phyloP scores from a whole-genome alignment of 140 eudicot species.

The Flaveria floridana region DNA sequence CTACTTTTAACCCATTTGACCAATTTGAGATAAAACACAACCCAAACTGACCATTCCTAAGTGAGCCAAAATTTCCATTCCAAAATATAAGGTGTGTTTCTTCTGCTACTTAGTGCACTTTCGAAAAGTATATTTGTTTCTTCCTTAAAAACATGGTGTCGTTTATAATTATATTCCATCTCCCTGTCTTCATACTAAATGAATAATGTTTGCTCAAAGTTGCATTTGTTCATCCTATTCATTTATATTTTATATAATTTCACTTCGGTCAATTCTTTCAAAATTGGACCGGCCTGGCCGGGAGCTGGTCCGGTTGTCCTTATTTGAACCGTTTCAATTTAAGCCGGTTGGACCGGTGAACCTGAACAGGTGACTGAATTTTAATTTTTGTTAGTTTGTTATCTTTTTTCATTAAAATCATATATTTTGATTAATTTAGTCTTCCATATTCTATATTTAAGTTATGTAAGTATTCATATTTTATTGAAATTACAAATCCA shows the following conservation, averaged over 20 bases:
- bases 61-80: neutral
- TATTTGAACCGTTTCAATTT: no score
- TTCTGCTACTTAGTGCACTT: constrained; percentile 4
- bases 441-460: no score
- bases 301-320: no score
- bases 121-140: constrained; percentile 8
- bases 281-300: no score
- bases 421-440: no score
- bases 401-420: no score
- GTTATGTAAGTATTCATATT: no score
- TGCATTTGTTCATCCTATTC: constrained; percentile 11
- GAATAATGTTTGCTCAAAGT: constrained; percentile 14
- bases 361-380: no score
- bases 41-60: neutral
- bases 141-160: neutral
- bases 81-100: neutral
- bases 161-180: neutral
- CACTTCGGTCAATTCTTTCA: neutral
- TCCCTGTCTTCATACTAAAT: neutral
- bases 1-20: constrained; percentile 14
- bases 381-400: no score
- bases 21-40: neutral
- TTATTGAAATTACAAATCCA: no score
- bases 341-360: no score
- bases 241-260: constrained; percentile 21